phyloP scores from a whole-genome alignment of 2,329 filamentous ascomycete genomes.

The Cladosporium sp. region DNA sequence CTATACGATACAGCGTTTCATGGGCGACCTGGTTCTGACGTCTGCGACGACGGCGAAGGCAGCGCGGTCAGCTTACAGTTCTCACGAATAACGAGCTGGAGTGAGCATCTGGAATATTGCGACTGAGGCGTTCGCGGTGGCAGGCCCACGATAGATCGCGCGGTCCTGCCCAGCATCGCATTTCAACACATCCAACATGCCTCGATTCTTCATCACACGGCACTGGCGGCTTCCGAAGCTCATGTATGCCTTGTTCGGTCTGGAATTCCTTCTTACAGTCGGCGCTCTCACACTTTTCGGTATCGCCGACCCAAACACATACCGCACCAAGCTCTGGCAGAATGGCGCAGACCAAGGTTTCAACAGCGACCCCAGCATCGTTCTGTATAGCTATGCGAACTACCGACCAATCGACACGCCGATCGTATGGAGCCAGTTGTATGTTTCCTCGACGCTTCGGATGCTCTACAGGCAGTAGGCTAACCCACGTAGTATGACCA shows the following conservation, averaged over 20 bases:
- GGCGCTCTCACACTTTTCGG: conserved; percentile 64
- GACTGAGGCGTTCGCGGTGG: background rate
- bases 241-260: conserved; percentile 52
- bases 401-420: conserved; percentile 56
- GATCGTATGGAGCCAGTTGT: conserved; percentile 69
- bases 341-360: conserved; percentile 64
- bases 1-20: background rate
- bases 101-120: background rate
- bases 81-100: background rate
- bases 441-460: conserved; percentile 33
- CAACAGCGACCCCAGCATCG: conserved; percentile 65
- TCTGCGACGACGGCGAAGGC: background rate
- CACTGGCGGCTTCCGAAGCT: conserved; percentile 49
- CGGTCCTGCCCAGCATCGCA: background rate
- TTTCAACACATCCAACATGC: background rate
- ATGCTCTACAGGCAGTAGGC: too few relatives aligned
- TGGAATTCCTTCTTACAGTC: conserved; percentile 61
- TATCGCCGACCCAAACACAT: conserved; percentile 66
- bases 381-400: conserved; percentile 70
- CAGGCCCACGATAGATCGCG: background rate
- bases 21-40: background rate
- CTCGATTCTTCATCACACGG: conserved; percentile 13
- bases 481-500: conserved; percentile 52
- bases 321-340: conserved; percentile 65
- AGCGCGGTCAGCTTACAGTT: background rate